phyloP scores from a whole-genome alignment of 176 grass and related monocot genomes.

The Zizania latifolia region DNA sequence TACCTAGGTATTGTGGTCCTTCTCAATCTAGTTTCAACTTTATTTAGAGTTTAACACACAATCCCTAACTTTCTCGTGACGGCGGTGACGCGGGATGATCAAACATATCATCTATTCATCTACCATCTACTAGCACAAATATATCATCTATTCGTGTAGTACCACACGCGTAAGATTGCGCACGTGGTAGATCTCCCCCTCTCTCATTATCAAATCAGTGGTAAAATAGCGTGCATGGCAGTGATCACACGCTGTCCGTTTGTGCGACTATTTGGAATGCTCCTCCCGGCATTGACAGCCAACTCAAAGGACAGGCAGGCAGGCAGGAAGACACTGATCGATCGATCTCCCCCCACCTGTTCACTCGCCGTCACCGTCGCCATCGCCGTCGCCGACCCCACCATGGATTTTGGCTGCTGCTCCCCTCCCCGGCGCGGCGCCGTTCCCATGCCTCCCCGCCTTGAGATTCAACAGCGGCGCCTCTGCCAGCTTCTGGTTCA shows the following conservation, averaged over 20 bases:
- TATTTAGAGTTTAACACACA: no score
- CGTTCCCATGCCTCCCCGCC: conserved; percentile 1
- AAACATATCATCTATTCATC: no score
- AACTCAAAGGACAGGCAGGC: conserved; percentile 29
- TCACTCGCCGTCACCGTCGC: not conserved
- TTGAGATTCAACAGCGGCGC: no score
- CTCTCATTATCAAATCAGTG: not conserved
- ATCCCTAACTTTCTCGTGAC: no score
- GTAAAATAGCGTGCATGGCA: not conserved
- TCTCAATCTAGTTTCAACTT: no score
- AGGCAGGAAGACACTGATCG: not conserved
- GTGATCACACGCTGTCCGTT: not conserved
- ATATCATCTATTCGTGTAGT: no score
- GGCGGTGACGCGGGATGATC: no score
- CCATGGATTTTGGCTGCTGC: conserved; percentile 17
- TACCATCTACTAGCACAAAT: not conserved
- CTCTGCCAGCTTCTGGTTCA: no score
- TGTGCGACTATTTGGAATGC: conserved; percentile 23
- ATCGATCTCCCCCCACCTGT: not conserved
- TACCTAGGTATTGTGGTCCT: no score
- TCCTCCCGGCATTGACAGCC: conserved; percentile 32
- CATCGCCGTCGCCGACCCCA: not conserved
- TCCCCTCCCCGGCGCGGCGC: not conserved
- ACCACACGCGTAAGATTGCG: not conserved
- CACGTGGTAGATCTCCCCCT: not conserved